Evolutionary conservation across 2,329 filamentous ascomycete genomes (phyloP), one percentile per base, ranked within the genome.

Genomic region (Penicillium decumbens): DNA sequence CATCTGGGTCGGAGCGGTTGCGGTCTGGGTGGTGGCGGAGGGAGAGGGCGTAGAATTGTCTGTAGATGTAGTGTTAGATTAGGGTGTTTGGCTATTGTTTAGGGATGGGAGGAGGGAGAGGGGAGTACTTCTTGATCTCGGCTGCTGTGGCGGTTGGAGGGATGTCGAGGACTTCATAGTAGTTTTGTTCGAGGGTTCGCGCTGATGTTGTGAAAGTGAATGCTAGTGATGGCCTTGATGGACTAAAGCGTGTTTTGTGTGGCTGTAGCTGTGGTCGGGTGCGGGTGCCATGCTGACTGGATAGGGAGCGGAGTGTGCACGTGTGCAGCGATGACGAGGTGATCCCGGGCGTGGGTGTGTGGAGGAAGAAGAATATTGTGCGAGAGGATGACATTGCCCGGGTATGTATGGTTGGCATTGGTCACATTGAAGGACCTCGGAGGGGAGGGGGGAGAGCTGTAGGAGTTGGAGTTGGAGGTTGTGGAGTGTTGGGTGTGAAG

Each of bases 21-120:
- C 84, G 83, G 77, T 98, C 93, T 1, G 93, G 93, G 72, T 98
- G 93, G 78, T 95, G 86, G 46, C 80, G 75, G 73, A 96, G 95
- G 65, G 90, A 95, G 68, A 97, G 87, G 53, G 80, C 73, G 78
- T 96, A 97, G 80, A 96, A 98, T 67, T 82, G 73, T 59, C 74
- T 77, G 42, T 6, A n/a, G 27, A 20, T 18, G 15, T 18, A 18
- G 15, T 35, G 33, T 43, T 41, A 24, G 45, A 9, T 47, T 29
- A 8, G 29, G 23, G 20, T 25, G 13, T 41, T 25, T 3, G 20
- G 23, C 28, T 32, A n/a, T 27, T 27, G 18, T 15, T 48, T 51
- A 41, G 32, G 3, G 25, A 27, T 20, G 24, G 15, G 27, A 7
- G 39, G 15, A n/a, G 39, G 30, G 13, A 9, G 28, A 53, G 30